A percentile compares a stretch with the other conserved stretches of the same genome.
Conservation (phyloP, 495 filamentous ascomycete genomes). For the Penicillium cataractarum region DNA sequence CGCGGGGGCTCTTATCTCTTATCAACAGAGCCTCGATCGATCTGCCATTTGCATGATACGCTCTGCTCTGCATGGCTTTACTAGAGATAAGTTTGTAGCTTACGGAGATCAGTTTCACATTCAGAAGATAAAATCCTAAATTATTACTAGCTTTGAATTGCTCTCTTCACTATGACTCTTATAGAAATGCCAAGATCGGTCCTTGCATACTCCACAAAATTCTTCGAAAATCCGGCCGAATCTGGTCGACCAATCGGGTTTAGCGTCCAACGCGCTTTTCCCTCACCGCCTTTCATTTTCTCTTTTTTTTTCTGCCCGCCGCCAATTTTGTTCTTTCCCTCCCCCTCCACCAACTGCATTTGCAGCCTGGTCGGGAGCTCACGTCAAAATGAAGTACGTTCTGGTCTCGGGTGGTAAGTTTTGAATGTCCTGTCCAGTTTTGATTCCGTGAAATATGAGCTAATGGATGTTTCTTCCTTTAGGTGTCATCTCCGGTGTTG, state of each 20-base stretch:
- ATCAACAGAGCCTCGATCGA: conserved; percentile 9
- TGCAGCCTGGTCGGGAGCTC: conserved; percentile 12
- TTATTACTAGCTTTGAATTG: neutral
- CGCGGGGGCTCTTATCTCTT: conserved; percentile 9
- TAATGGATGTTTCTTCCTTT: neutral
- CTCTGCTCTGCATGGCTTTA: neutral
- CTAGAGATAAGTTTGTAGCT: neutral
- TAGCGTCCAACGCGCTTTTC: conserved; percentile 7
- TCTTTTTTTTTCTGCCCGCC: conserved; percentile 13
- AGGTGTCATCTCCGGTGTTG: conserved; percentile 81
- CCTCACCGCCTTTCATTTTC: conserved; percentile 10
- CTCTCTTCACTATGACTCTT: neutral
- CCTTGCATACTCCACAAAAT: neutral
- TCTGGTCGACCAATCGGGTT: conserved; percentile 1
- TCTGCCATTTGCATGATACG: neutral
- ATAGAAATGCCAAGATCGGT: neutral
- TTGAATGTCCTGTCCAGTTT: neutral
- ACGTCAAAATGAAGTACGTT: conserved; percentile 24
- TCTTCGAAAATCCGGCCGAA: neutral
- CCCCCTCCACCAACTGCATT: conserved; percentile 8
- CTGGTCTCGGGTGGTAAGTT: conserved; percentile 20
- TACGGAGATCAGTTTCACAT: neutral
- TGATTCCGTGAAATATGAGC: neutral
- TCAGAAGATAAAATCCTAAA: neutral
- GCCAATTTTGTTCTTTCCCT: conserved; percentile 10